Conservation (phyloP, 139 green algal genomes). For the Chlorella sorokiniana region DNA sequence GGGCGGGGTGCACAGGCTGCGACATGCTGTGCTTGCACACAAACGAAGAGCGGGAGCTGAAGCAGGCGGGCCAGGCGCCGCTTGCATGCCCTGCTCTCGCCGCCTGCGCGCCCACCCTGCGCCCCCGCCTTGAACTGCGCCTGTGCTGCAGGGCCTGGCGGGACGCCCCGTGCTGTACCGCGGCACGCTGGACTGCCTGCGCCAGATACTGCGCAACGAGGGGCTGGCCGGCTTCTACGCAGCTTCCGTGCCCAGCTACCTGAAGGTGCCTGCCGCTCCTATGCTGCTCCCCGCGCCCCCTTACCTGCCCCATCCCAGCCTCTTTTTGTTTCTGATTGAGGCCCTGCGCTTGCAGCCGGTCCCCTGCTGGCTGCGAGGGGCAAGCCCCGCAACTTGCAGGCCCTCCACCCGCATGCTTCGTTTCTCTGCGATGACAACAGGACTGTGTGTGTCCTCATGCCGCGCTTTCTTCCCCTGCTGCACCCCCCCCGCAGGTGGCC, state of each 20-base stretch:
- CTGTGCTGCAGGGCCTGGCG: slow-evolving; percentile 25
- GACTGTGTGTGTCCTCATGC: too few relatives aligned
- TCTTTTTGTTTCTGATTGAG: neutral
- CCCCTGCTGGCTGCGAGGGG: too few relatives aligned
- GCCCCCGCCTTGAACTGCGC: too few relatives aligned
- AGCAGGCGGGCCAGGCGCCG: too few relatives aligned
- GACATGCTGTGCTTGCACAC: too few relatives aligned
- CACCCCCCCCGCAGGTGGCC: neutral
- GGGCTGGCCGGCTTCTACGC: slow-evolving; percentile 28
- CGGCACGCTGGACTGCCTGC: slow-evolving; percentile 29
- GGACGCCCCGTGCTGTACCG: slow-evolving; percentile 30
- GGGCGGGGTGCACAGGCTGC: too few relatives aligned
- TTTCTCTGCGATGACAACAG: too few relatives aligned
- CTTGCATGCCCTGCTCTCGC: neutral
- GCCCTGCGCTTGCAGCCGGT: neutral
- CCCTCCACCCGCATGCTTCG: neutral
- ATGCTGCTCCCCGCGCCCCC: neutral
- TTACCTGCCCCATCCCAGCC: neutral
- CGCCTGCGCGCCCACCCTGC: too few relatives aligned
- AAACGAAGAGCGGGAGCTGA: too few relatives aligned
- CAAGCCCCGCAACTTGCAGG: neutral
- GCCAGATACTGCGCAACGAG: slow-evolving; percentile 7
- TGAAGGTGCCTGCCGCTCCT: slow-evolving; percentile 19
- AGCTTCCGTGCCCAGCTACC: slow-evolving; percentile 24
- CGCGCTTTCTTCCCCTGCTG: neutral